Conservation (phyloP, 2,329 filamentous ascomycete species). For the Stachybotrys chartarum region DNA sequence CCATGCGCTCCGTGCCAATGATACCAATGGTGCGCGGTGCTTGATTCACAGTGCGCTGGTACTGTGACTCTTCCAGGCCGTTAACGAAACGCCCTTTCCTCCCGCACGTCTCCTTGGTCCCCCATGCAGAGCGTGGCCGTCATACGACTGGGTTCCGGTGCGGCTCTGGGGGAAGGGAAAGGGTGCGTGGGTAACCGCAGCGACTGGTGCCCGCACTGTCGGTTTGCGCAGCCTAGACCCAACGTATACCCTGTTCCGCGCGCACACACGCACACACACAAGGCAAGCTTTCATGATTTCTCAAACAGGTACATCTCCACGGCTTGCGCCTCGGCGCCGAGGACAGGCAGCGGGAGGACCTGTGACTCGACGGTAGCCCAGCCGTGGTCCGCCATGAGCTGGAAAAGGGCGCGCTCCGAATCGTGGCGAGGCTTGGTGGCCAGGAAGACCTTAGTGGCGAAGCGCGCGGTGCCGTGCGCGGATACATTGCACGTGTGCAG, state of each 20-base stretch:
- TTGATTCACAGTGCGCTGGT: neutral
- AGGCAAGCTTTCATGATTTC: constrained; percentile 16
- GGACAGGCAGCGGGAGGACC: constrained; percentile 35
- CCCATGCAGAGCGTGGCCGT: neutral
- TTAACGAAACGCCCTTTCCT: neutral
- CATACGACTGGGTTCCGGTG: neutral
- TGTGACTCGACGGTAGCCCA: constrained; percentile 37
- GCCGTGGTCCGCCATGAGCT: constrained; percentile 33
- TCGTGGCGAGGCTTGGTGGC: constrained; percentile 50
- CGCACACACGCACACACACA: neutral
- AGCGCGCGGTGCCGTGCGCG: constrained; percentile 8
- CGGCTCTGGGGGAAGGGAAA: neutral
- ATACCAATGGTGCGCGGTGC: too few relatives aligned
- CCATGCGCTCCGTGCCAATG: too few relatives aligned
- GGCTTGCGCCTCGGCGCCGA: constrained; percentile 34
- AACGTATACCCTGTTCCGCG: neutral
- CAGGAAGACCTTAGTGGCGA: constrained; percentile 38
- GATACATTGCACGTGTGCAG: constrained; percentile 32
- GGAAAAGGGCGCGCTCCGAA: constrained; percentile 43
- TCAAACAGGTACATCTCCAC: constrained; percentile 48
- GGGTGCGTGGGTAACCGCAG: neutral
- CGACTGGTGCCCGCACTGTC: neutral
- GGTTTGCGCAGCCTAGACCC: neutral
- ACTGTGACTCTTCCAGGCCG: neutral
- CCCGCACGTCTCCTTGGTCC: neutral